Conservation (phyloP, 768 basidiomycete genomes). For the Termitomyces sp. region DNA sequence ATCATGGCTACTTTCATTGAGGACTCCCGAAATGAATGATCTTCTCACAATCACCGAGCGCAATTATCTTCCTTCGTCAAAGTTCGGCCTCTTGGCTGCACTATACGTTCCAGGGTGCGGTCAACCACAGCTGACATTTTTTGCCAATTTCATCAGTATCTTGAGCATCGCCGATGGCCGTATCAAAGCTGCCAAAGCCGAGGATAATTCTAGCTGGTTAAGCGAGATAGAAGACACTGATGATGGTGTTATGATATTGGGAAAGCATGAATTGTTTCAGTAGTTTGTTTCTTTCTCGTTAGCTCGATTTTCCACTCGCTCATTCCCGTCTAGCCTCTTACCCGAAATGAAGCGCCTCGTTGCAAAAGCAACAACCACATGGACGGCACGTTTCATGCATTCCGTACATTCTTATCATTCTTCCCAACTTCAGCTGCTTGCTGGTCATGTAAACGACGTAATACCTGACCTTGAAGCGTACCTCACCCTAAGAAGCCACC, state of each 20-base stretch:
- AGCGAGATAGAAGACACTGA: constrained; percentile 9
- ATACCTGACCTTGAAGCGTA: constrained; percentile 45
- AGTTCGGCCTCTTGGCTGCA: constrained; percentile 50
- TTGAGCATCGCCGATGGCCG: constrained; percentile 32
- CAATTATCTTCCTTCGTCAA: constrained; percentile 21
- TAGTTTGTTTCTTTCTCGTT: constrained; percentile 26
- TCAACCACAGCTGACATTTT: constrained; percentile 47
- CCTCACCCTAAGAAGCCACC: constrained; percentile 40
- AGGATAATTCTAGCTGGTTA: constrained; percentile 17
- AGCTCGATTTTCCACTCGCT: constrained; percentile 7
- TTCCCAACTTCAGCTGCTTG: constrained; percentile 28
- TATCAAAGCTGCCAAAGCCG: constrained; percentile 13
- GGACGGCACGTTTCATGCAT: constrained; percentile 38
- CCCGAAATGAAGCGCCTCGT: constrained; percentile 32
- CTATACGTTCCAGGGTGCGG: constrained; percentile 61
- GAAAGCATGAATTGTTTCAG: constrained; percentile 28
- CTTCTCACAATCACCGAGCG: constrained; percentile 26
- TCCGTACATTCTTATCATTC: constrained; percentile 31
- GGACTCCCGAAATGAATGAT: constrained; percentile 8
- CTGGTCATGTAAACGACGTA: constrained; percentile 20
- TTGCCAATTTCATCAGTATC: constrained; percentile 47
- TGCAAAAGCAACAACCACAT: constrained; percentile 28
- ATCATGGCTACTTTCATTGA: constrained; percentile 22
- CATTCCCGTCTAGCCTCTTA: constrained; percentile 30
- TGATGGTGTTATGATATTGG: constrained; percentile 10